A percentile compares a stretch with the other conserved stretches of the same genome.
phyloP scores from a whole-genome alignment of 1,139 yeast species.

The Candida tunisiensis region DNA sequence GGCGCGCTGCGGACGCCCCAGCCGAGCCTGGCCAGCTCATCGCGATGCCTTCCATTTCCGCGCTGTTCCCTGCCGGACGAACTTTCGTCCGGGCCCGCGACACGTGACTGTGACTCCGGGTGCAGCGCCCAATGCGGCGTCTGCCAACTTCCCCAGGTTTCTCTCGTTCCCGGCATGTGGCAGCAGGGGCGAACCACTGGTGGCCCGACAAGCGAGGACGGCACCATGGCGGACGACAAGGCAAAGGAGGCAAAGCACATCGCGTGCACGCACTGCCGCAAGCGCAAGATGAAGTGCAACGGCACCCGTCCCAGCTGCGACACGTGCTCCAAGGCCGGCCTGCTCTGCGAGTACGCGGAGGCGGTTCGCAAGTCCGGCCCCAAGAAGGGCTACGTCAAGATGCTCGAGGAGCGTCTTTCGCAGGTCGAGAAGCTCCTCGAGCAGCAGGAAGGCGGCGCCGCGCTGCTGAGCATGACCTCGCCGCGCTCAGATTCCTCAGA shows the following conservation, averaged over 20 bases:
- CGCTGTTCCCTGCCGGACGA: too few species aligned
- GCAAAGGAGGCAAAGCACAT: slow-evolving; percentile 6
- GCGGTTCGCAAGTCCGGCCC: slow-evolving; percentile 16
- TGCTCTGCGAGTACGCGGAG: slow-evolving; percentile 14
- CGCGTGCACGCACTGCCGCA: slow-evolving; percentile 17
- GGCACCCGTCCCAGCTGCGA: slow-evolving; percentile 16
- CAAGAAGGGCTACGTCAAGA: slow-evolving; percentile 16
- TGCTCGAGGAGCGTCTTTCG: slow-evolving; percentile 13
- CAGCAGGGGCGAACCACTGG: background rate
- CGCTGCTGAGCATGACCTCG: too few species aligned
- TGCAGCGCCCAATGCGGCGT: background rate
- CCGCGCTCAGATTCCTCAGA: too few species aligned
- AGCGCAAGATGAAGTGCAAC: slow-evolving; percentile 18
- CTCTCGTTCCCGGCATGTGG: background rate
- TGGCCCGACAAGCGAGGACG: background rate
- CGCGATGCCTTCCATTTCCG: too few species aligned
- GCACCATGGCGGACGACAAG: background rate
- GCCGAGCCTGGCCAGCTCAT: too few species aligned
- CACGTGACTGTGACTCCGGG: background rate
- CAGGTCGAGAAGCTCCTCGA: slow-evolving; percentile 9
- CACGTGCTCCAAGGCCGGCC: slow-evolving; percentile 12
- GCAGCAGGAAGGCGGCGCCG: too few species aligned
- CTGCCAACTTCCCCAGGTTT: too few species aligned
- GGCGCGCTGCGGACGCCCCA: too few species aligned
- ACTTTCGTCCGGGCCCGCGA: background rate